Conservation (phyloP, 352 stramenopile genomes). For the Phytophthora ohioensis region DNA sequence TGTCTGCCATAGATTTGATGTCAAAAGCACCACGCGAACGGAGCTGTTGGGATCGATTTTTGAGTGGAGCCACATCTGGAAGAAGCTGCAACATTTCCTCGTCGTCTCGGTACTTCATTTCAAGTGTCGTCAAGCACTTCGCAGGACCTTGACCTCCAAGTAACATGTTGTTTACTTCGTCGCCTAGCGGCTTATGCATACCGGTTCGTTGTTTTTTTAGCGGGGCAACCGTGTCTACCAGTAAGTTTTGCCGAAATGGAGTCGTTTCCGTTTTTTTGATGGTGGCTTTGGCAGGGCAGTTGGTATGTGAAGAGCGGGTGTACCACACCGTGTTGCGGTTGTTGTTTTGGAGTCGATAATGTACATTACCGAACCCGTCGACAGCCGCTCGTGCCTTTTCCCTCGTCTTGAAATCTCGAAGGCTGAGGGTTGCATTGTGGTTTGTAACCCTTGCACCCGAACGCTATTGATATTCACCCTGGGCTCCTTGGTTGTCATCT, state of each 20-base stretch:
- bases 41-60: conserved; percentile 9
- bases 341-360: background rate
- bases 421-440: no score
- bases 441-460: no score
- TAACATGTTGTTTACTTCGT: conserved; percentile 4
- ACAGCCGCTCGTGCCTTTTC: background rate
- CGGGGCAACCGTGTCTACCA: background rate
- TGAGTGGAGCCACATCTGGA: conserved; percentile 1
- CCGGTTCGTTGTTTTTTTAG: background rate
- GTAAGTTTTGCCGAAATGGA: background rate
- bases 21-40: conserved; percentile 8
- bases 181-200: conserved; percentile 10
- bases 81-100: background rate
- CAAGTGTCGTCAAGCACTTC: background rate
- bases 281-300: background rate
- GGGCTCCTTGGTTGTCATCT: no score
- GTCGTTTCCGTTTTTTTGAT: background rate
- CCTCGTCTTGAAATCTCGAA: no score
- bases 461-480: no score
- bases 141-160: conserved; percentile 4
- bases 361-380: background rate
- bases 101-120: background rate
- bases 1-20: conserved; percentile 9
- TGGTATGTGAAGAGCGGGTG: background rate
- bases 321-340: background rate